phyloP scores from a whole-genome alignment of 148 eudicot genomes.

The Silene latifolia region DNA sequence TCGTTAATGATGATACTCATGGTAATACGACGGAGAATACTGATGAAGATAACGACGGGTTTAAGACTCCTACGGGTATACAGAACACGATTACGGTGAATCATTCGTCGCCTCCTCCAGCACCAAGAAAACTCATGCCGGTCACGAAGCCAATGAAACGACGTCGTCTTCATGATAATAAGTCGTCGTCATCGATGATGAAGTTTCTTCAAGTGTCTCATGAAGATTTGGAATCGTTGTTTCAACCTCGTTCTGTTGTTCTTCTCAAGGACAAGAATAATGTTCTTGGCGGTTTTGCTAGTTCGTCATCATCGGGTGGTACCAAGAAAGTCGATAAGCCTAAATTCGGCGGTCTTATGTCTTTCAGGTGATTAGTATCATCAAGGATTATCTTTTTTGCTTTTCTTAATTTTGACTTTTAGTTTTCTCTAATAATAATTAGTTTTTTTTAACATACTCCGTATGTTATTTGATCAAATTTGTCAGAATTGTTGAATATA shows the following conservation, averaged over 20 bases:
- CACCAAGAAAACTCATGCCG: neutral
- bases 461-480: neutral
- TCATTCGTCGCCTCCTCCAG: conserved; percentile 9
- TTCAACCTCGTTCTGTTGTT: conserved; percentile 9
- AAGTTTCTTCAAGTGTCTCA: neutral
- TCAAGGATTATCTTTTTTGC: neutral
- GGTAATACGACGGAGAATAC: neutral
- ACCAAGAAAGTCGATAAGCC: neutral
- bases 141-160: conserved; percentile 8
- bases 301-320: neutral
- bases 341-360: neutral
- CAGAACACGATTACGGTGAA: neutral
- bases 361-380: conserved; percentile 10
- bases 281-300: neutral
- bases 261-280: neutral
- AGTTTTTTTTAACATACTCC: neutral
- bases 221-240: neutral
- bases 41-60: conserved; percentile 9
- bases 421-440: neutral
- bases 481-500: neutral
- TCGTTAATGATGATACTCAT: neutral
- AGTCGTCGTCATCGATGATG: neutral
- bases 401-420: neutral
- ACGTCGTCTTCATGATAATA: neutral
- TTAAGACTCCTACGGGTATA: conserved; percentile 8